These are phyloP conservation scores for Fusarium ramigenum DNA, from an alignment of 2,329 filamentous ascomycete genomes.

Conservation along the genomic window DNA sequence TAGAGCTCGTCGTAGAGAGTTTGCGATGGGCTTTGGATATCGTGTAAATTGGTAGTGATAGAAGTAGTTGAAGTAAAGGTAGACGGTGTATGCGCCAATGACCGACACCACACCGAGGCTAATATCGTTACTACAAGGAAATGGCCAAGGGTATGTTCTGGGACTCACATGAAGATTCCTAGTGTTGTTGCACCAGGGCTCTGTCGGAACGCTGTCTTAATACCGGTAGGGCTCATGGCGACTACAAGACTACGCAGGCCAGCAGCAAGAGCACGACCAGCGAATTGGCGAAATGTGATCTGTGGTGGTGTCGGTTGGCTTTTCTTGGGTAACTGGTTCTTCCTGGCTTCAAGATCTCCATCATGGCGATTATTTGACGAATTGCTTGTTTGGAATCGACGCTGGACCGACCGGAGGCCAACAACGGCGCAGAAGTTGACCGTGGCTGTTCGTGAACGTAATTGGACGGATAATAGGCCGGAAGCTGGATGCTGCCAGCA, in stretches of 20 bases:
- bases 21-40: slow-evolving; percentile 76
- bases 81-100: slow-evolving; percentile 46
- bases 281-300: slow-evolving; percentile 47
- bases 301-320: slow-evolving; percentile 33
- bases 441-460: slow-evolving; percentile 43
- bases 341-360: slow-evolving; percentile 27
- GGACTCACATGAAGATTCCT: slow-evolving; percentile 46
- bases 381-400: slow-evolving; percentile 43
- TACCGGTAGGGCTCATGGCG: slow-evolving; percentile 49
- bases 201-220: slow-evolving; percentile 48
- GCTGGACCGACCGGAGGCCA: slow-evolving; percentile 41
- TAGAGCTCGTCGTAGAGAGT: slow-evolving; percentile 82
- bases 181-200: slow-evolving; percentile 45
- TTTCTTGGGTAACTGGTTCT: slow-evolving; percentile 39
- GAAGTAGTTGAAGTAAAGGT: slow-evolving; percentile 64
- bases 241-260: slow-evolving; percentile 49
- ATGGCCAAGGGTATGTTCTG: not conserved
- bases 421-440: slow-evolving; percentile 46
- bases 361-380: slow-evolving; percentile 14
- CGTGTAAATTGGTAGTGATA: slow-evolving; percentile 64
- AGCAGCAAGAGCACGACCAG: slow-evolving; percentile 44
- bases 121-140: not conserved
- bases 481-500: slow-evolving; percentile 44
- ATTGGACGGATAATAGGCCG: slow-evolving; percentile 47
- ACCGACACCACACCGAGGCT: slow-evolving; percentile 46